Base-by-base conservation (phyloP, 2,329 filamentous ascomycete genomes). In the Beauveria sp. region DNA sequence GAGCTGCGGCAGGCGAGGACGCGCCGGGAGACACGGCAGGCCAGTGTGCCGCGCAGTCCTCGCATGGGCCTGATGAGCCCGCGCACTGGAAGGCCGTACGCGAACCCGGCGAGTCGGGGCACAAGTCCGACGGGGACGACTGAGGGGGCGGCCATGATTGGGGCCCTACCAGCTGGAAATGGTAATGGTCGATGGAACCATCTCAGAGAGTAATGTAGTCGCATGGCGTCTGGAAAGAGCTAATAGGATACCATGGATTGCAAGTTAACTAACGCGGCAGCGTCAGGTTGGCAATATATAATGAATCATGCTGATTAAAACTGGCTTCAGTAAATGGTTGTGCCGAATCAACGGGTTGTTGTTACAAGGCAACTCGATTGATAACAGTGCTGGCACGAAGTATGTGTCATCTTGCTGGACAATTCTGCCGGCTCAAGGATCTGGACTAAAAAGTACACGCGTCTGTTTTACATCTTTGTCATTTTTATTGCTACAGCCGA, bases 21-120 rank as follows among this genome's bases (percentile, higher is more conserved):
- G 20, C 78, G 83, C 6, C 75, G 83, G 51, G 82, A 84, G 70
- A 86, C 83, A 3, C 74, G 83, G 42, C 78, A 81, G 67, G 76
- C 73, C 58, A 85, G 82, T 65, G 81, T 84, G 24, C 83, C 83
- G 55, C 79, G 81, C 24, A 85, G 82, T 67, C 83, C 83, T n/a
- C 77, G 81, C 7, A 73, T 80, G 65, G 75, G 77, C 38, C 73
- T 83, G 58, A 79, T 83, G 74, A 84, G 82, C 63, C 82, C 82
- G 2, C 73, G 72, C n/a, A 59, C 69, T 18, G 53, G 46, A 5
- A 70, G 70, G 38, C 67, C 62, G n/a, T 71, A 71, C 28, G 77
- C 57, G 34, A 43, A 61, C 47, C 72, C 74, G 51, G 70, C 70
- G 51, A 83, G 80, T 63, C 75, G 81, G 30, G 81, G 79, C 20